Base-by-base conservation (phyloP, 106 monocot genomes). In the Acanthochlamys bracteata region DNA sequence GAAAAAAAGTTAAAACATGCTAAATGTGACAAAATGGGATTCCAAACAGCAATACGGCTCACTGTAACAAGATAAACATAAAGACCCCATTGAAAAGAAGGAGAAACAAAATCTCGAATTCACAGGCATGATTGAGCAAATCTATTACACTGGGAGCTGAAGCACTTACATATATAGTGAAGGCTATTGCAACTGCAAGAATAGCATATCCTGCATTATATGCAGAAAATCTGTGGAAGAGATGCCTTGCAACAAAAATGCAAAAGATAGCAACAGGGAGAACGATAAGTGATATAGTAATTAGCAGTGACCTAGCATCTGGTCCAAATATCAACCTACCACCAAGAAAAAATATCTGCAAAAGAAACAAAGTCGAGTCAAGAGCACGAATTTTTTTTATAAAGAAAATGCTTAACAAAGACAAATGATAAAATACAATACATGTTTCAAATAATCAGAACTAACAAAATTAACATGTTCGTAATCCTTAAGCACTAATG, bases 291-390 rank as follows among this genome's bases (percentile, higher is more conserved):
- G 54, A 39, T 19, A 77, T 53, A 16, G 71, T 77, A 14, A 77
- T 64, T 10, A 71, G 59, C 41, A 77, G 40, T 47, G 76, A 71
- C 66, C 63, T 71, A 24, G 66, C 76, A 77, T 77, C 76, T 22
- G 76, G 71, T 11, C 76, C 76, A 71, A 77, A 71, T 58, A 71
- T 71, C 23, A 66, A 63, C 53, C 76, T 77, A 14, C 76, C 71
- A 65, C 71, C 71, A 55, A 53, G 47, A 51, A 71, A 9, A 55
- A 77, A 77, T 26, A 9, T 71, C 76, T 77, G 70, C 76, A 76
- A 54, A 51, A 41, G 53, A 45, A 70, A 74, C 14, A 42, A 25
- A 23, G 7, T 20, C 3, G 22, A 55, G 20, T 3, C 6, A 33
- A 33, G 1, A 33, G 33, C 33, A 33, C 6, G 33, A 33, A n/a